Evolutionary conservation across 257 asterid genomes (phyloP).

Genomic region (Primulina tabacum): DNA sequence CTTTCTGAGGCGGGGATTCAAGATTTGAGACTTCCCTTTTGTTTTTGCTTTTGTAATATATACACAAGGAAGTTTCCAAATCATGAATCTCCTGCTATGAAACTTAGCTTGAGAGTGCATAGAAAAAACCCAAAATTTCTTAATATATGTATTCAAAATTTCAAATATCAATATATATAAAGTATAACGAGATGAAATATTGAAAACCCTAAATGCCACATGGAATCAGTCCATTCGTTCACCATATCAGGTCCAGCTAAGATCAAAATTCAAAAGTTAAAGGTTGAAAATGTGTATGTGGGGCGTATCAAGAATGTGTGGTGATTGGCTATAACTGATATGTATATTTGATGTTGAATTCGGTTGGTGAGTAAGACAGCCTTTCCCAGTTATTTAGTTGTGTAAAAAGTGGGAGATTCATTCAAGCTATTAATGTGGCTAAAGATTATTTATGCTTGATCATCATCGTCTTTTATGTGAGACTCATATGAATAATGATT

Average conservation of each 20-base stretch:
- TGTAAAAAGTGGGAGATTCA: too few relatives aligned
- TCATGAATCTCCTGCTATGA: neutral
- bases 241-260: constrained; percentile 28
- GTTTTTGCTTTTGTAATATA: neutral
- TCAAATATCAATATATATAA: neutral
- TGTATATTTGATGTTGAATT: too few relatives aligned
- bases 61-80: constrained; percentile 3
- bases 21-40: too few relatives aligned
- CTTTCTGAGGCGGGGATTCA: too few relatives aligned
- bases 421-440: too few relatives aligned
- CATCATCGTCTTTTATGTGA: too few relatives aligned
- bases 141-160: neutral
- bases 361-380: too few relatives aligned
- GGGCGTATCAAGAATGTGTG: too few relatives aligned
- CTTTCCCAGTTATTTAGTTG: too few relatives aligned
- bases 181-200: constrained; percentile 2
- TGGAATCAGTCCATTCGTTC: constrained; percentile 14
- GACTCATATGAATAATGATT: too few relatives aligned
- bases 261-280: constrained; percentile 34
- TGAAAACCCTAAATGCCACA: constrained; percentile 39
- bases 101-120: neutral
- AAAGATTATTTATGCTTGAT: too few relatives aligned
- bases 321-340: too few relatives aligned
- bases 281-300: constrained; percentile 30
- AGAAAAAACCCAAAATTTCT: constrained; percentile 1